These are phyloP conservation scores for Trichodelitschia bisporula DNA, from an alignment of 495 filamentous ascomycete species.

Conservation along the genomic window DNA sequence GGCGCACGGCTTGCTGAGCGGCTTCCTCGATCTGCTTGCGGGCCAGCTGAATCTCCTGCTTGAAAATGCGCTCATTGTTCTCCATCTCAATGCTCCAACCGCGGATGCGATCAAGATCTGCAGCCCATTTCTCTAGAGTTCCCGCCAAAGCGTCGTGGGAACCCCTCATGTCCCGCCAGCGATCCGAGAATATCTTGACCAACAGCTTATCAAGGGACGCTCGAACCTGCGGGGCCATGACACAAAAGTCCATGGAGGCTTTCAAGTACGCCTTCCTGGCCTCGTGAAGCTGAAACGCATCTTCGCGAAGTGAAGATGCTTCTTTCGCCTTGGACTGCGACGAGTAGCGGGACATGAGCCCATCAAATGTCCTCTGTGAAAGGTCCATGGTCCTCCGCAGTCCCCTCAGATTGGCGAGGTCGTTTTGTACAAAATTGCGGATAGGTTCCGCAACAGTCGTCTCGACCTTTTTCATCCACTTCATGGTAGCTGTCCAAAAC, in stretches of 20 bases:
- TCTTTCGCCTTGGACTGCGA: conserved; percentile 82
- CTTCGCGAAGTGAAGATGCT: conserved; percentile 67
- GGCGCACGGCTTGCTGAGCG: conserved; percentile 41
- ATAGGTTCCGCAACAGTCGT: conserved; percentile 58
- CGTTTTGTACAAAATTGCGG: conserved; percentile 42
- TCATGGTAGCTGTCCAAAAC: conserved; percentile 57
- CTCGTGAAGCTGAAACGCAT: conserved; percentile 91
- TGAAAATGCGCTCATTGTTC: conserved; percentile 49
- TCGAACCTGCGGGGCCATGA: conserved; percentile 60
- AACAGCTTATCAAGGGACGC: conserved; percentile 63
- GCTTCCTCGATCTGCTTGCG: conserved; percentile 63
- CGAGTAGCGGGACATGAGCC: conserved; percentile 51
- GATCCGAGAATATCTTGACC: conserved; percentile 58
- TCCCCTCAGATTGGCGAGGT: conserved; percentile 28
- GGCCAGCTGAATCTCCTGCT: conserved; percentile 50
- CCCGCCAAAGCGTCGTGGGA: conserved; percentile 32
- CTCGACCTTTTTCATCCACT: conserved; percentile 49
- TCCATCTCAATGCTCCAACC: conserved; percentile 93
- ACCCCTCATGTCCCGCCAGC: conserved; percentile 59
- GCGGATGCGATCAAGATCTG: conserved; percentile 71
- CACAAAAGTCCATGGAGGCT: conserved; percentile 79
- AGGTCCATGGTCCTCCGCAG: conserved; percentile 45
- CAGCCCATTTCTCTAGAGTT: conserved; percentile 32
- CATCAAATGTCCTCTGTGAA: conserved; percentile 66
- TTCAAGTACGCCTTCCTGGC: conserved; percentile 75